phyloP scores from a whole-genome alignment of 176 grass and related monocot species.

The Triticum aestivum region DNA sequence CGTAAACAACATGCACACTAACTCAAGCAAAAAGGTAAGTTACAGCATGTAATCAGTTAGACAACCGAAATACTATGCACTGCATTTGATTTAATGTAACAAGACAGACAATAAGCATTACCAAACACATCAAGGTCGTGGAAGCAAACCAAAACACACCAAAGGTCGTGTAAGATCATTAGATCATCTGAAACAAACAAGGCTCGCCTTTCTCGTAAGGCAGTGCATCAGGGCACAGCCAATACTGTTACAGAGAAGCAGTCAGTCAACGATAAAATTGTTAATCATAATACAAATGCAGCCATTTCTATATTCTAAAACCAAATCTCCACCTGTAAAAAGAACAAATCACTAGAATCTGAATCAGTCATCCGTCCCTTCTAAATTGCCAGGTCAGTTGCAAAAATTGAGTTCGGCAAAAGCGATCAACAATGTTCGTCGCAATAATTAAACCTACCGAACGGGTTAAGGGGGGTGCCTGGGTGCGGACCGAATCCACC shows the following conservation, averaged over 20 bases:
- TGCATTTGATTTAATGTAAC: constrained; percentile 32
- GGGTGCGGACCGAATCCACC: background rate
- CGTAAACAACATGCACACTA: constrained; percentile 25
- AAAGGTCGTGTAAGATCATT: constrained; percentile 29
- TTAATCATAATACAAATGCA: background rate
- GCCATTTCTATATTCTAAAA: background rate
- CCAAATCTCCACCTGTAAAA: background rate
- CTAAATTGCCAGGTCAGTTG: background rate
- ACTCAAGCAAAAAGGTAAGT: constrained; percentile 24
- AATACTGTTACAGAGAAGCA: constrained; percentile 47
- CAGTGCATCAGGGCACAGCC: constrained; percentile 34
- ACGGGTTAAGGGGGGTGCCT: background rate
- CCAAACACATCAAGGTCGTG: constrained; percentile 22
- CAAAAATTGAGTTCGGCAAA: background rate
- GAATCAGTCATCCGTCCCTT: background rate
- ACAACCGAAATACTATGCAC: background rate
- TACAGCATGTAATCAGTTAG: constrained; percentile 30
- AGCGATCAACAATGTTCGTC: background rate
- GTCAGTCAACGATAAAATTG: background rate
- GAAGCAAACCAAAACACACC: constrained; percentile 9
- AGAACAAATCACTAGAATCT: background rate
- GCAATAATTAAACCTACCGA: background rate
- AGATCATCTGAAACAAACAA: constrained; percentile 45
- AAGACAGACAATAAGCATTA: constrained; percentile 12
- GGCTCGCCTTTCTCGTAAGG: constrained; percentile 21